phyloP scores from a whole-genome alignment of 2,329 filamentous ascomycete species.

The Ceratocystis cubensis region DNA sequence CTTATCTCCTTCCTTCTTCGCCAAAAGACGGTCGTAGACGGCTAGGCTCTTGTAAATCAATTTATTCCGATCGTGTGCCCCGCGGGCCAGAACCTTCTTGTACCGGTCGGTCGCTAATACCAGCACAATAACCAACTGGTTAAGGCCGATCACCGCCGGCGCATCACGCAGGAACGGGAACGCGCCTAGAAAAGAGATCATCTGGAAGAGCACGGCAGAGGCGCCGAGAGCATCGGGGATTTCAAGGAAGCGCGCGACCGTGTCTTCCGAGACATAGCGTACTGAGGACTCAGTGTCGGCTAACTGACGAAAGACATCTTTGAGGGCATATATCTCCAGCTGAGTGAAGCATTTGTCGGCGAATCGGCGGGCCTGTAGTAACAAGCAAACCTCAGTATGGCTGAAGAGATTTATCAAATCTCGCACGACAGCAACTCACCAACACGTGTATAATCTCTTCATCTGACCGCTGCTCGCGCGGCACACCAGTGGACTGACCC shows the following conservation, averaged over 20 bases:
- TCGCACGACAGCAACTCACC: not conserved
- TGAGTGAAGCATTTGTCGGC: constrained; percentile 58
- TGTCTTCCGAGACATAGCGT: constrained; percentile 57
- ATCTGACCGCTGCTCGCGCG: not conserved
- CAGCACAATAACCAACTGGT: constrained; percentile 59
- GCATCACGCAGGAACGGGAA: constrained; percentile 63
- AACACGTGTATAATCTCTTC: constrained; percentile 12
- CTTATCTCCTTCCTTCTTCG: constrained; percentile 21
- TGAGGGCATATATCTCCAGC: constrained; percentile 60
- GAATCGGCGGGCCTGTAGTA: constrained; percentile 45
- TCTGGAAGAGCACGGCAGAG: constrained; percentile 57
- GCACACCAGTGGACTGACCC: constrained; percentile 1
- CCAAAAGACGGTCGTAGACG: constrained; percentile 47
- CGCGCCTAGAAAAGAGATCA: constrained; percentile 57
- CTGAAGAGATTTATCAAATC: not conserved
- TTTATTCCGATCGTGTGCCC: constrained; percentile 46
- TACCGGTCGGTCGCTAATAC: constrained; percentile 61
- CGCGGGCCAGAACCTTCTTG: constrained; percentile 46
- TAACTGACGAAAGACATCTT: constrained; percentile 58
- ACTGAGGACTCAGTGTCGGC: constrained; percentile 51
- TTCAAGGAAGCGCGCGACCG: constrained; percentile 58
- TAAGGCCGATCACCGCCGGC: constrained; percentile 55
- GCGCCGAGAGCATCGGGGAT: constrained; percentile 57
- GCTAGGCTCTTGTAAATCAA: constrained; percentile 60
- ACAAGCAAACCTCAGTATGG: not conserved